Base-by-base conservation (phyloP, 805 yeast genomes). In the Ogataea salicorniae region DNA sequence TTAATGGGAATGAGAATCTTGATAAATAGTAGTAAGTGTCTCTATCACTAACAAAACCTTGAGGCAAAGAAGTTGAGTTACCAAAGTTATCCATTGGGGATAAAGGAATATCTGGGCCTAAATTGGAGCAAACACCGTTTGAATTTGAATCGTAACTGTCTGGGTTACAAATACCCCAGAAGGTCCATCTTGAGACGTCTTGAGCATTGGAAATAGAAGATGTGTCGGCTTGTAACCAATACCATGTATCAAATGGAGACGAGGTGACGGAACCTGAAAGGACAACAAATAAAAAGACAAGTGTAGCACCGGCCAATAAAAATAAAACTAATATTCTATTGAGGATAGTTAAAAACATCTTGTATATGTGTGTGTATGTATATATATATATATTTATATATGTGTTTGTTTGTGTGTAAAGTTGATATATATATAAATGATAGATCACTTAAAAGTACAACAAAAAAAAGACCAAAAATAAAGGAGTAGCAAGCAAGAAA, bases 81-180 rank as follows among this genome's bases (percentile, higher is more conserved):
- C 73, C 73, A 55, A 84, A 86, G 69, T 86, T 86, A 64, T 86
- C 90, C 38, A 69, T 75, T 34, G 92, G 92, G 8, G 91, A 84
- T 47, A 86, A 66, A 46, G 94, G 89, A 58, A 72, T 77, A 42
- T 84, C 92, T 29, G 94, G 89, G 14, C 81, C 79, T 39, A 74
- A 63, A 37, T 59, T 53, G 14, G 49, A 36, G 58, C 80, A 74
- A 5, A 62, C 45, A 49, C 67, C 62, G 49, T 66, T 74, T 41
- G 50, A 46, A 29, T 57, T 37, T 2, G 53, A 55, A 34, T 42
- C 45, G 46, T 51, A 57, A 54, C 64, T 57, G 16, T 47, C 50
- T 45, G 71, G 71, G 43, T 70, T 71, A 64, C 88, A 82, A 41
- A 84, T 75, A 56, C 92, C 91, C 92, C 92, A 86, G 71, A 80